These are phyloP conservation scores for Gymnopilus dilepis DNA, from an alignment of 768 basidiomycete genomes.

Conservation along the genomic window DNA sequence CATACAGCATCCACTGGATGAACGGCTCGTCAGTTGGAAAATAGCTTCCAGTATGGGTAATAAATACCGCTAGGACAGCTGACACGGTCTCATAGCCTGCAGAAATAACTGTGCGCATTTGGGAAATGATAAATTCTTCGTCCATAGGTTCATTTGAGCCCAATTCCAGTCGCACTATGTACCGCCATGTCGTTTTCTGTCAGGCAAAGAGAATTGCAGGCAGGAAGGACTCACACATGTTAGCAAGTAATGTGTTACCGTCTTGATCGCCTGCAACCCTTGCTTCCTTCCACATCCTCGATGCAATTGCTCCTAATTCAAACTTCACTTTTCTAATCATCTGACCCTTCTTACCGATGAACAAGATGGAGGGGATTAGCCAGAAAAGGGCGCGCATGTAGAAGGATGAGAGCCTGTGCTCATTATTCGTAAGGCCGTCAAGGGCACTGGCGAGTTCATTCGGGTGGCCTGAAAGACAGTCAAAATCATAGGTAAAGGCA, in stretches of 20 bases:
- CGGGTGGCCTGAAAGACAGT: constrained; percentile 54
- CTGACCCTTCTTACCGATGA: constrained; percentile 60
- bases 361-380: constrained; percentile 59
- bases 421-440: constrained; percentile 64
- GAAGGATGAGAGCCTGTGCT: constrained; percentile 61
- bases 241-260: constrained; percentile 54
- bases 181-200: neutral
- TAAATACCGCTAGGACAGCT: constrained; percentile 45
- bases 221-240: constrained; percentile 52
- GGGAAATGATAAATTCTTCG: constrained; percentile 58
- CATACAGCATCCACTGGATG: constrained; percentile 67
- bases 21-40: constrained; percentile 12
- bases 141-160: constrained; percentile 36
- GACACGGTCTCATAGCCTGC: constrained; percentile 65
- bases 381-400: constrained; percentile 70
- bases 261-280: constrained; percentile 48
- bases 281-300: constrained; percentile 59
- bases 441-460: constrained; percentile 56
- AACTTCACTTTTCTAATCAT: constrained; percentile 59
- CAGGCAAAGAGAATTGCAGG: neutral
- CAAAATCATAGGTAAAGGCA: constrained; percentile 68
- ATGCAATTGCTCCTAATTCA: constrained; percentile 58
- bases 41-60: constrained; percentile 19
- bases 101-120: constrained; percentile 68
- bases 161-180: constrained; percentile 50